Evolutionary conservation across 345 rosid species (phyloP), one percentile per base, ranked within the genome.

Genomic region (Sisymbrium altissimum): DNA sequence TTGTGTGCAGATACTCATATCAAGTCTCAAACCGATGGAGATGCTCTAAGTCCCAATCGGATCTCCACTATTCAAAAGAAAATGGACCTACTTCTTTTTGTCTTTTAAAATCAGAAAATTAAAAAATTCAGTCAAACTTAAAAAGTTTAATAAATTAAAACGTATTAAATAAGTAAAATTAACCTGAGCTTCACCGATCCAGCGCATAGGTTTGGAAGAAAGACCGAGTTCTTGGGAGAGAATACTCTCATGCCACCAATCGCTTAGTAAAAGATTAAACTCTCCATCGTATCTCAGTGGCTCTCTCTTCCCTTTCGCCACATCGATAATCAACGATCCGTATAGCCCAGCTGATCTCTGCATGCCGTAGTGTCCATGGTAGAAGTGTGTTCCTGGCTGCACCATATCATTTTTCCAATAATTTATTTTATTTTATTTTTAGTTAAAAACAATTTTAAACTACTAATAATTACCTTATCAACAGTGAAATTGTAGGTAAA

Each of bases 181-280:
- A 66, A 93, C 98, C 86, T 94, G 88, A 13, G 98, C 80, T 75
- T 94, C 98, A 36, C 88, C 91, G 36, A 91, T 83, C 96, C 97
- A 91, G 0, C 85, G 92, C 32, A 89, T 74, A 1, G 96, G 91
- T 7, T 29, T 78, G 11, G 94, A 81, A 72, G 89, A 86, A 52
- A 91, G 94, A 66, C 90, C 96, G 13, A 86, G 71, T 70, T 89
- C 89, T 81, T 93, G 98, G 6, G 82, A 81, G 17, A 79, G 85
- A 68, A 76, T 81, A 50, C 66, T 66, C 58, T 79, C 32, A 71
- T 91, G 98, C 92, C 96, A 89, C 96, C 97, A 93, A 39, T 93
- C 96, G 55, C 96, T 93, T 25, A 93, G 59, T 52, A 94, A 72
- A 0, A 91, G 52, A 66, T 78, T 76, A 46, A 85, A 78, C 71